These are phyloP conservation scores for Penicillium ucsense DNA, from an alignment of 495 filamentous ascomycete species.

Conservation along the genomic window DNA sequence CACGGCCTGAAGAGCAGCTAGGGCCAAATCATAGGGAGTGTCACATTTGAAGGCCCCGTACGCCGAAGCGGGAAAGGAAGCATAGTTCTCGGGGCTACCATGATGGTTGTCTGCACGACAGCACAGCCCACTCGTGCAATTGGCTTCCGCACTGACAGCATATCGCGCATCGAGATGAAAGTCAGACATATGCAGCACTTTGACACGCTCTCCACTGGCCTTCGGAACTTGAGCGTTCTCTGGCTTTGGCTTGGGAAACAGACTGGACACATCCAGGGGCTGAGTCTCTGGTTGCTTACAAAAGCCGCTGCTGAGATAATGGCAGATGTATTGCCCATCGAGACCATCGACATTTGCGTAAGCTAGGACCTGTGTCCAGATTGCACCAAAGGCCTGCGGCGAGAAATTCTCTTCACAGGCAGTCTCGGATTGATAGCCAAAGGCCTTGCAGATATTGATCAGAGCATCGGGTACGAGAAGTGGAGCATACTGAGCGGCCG, in stretches of 20 bases:
- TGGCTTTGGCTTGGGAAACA: slow-evolving; percentile 51
- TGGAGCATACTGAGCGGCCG: slow-evolving; percentile 39
- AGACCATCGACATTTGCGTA: slow-evolving; percentile 44
- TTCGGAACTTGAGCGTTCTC: slow-evolving; percentile 27
- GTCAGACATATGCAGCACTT: slow-evolving; percentile 52
- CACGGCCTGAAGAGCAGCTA: slow-evolving; percentile 48
- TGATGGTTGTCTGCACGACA: slow-evolving; percentile 40
- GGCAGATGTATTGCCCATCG: slow-evolving; percentile 52
- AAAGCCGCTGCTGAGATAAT: slow-evolving; percentile 34
- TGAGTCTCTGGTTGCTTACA: slow-evolving; percentile 37
- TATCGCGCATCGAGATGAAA: slow-evolving; percentile 53
- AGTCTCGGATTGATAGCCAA: slow-evolving; percentile 29
- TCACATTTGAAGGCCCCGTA: slow-evolving; percentile 49
- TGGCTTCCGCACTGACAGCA: slow-evolving; percentile 43
- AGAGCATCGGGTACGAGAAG: slow-evolving; percentile 38
- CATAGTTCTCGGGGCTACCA: slow-evolving; percentile 15
- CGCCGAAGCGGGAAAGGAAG: slow-evolving; percentile 38
- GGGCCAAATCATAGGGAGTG: slow-evolving; percentile 47
- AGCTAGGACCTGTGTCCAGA: slow-evolving; percentile 49
- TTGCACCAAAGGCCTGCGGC: slow-evolving; percentile 37
- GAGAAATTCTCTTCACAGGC: slow-evolving; percentile 38
- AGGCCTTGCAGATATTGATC: slow-evolving; percentile 38
- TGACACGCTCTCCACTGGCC: slow-evolving; percentile 43
- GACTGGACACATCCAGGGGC: slow-evolving; percentile 29
- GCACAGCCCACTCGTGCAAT: slow-evolving; percentile 44